phyloP scores from a whole-genome alignment of 805 yeast genomes.

The Candida sanyiensis region DNA sequence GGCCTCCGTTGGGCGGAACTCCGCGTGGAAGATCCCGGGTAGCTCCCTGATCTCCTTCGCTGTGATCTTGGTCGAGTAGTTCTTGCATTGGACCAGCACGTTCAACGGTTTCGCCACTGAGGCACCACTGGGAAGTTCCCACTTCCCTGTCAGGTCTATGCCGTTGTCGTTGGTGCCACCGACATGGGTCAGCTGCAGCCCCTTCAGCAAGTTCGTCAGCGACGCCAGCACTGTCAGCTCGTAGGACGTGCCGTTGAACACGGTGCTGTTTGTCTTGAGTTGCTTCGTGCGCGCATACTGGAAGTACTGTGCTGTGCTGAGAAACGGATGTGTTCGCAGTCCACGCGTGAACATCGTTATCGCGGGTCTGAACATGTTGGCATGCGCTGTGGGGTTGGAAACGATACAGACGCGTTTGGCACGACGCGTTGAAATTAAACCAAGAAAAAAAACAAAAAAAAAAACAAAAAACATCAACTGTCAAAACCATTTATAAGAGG shows the following conservation, averaged over 20 bases:
- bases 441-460: neutral
- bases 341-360: slow-evolving; percentile 1
- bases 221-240: slow-evolving; percentile 18
- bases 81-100: slow-evolving; percentile 24
- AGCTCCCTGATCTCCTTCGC: slow-evolving; percentile 25
- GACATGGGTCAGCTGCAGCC: slow-evolving; percentile 10
- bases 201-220: slow-evolving; percentile 8
- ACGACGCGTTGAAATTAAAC: neutral
- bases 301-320: slow-evolving; percentile 12
- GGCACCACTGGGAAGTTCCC: slow-evolving; percentile 14
- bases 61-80: slow-evolving; percentile 20
- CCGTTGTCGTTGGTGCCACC: slow-evolving; percentile 27
- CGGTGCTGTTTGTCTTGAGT: slow-evolving; percentile 18
- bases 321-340: slow-evolving; percentile 8
- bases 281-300: slow-evolving; percentile 15
- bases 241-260: slow-evolving; percentile 23
- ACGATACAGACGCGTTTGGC: neutral
- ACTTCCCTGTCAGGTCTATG: slow-evolving; percentile 20
- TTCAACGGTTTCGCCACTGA: slow-evolving; percentile 9
- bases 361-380: slow-evolving; percentile 1
- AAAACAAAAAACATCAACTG: neutral
- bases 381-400: neutral
- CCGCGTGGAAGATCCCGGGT: slow-evolving; percentile 20
- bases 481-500: neutral
- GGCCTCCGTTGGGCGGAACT: slow-evolving; percentile 11